A percentile compares a stretch with the other conserved stretches of the same genome.
Conservation (phyloP, 129 eudicot genomes). For the Helianthus annuus region DNA sequence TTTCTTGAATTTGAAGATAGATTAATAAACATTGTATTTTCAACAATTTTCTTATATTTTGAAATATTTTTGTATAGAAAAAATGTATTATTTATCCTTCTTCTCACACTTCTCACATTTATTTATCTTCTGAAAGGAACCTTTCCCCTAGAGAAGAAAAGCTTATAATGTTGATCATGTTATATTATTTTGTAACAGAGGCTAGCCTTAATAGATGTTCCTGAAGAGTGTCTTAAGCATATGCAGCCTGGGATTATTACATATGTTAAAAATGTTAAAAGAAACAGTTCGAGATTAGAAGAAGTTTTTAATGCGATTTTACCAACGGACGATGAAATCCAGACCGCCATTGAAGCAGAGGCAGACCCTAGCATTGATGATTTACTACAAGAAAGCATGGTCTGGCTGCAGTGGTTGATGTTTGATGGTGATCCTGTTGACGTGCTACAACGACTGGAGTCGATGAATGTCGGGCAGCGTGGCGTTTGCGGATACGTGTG, state of each 20-base stretch:
- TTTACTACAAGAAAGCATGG: constrained; percentile 58
- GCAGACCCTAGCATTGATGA: constrained; percentile 43
- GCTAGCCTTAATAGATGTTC: constrained; percentile 61
- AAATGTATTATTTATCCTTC: too few species aligned
- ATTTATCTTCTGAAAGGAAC: too few species aligned
- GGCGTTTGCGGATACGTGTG: constrained; percentile 95
- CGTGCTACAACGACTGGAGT: constrained; percentile 49
- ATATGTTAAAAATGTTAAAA: constrained; percentile 49
- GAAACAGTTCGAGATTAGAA: constrained; percentile 35
- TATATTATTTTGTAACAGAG: constrained; percentile 52
- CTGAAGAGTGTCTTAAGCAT: constrained; percentile 50
- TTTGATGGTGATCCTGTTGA: constrained; percentile 62
- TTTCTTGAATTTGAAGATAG: too few species aligned
- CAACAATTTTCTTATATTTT: too few species aligned
- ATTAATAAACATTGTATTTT: too few species aligned
- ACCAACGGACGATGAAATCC: constrained; percentile 62
- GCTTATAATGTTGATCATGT: not conserved
- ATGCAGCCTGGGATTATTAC: constrained; percentile 55
- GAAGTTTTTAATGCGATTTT: constrained; percentile 58
- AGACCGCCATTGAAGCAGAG: constrained; percentile 35
- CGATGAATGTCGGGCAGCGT: constrained; percentile 58
- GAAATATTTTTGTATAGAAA: too few species aligned
- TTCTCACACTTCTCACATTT: too few species aligned
- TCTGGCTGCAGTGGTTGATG: constrained; percentile 96
- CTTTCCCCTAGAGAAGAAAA: not conserved